Base-by-base conservation (phyloP, 1,139 yeast genomes). In the Kodamaea suecica region DNA sequence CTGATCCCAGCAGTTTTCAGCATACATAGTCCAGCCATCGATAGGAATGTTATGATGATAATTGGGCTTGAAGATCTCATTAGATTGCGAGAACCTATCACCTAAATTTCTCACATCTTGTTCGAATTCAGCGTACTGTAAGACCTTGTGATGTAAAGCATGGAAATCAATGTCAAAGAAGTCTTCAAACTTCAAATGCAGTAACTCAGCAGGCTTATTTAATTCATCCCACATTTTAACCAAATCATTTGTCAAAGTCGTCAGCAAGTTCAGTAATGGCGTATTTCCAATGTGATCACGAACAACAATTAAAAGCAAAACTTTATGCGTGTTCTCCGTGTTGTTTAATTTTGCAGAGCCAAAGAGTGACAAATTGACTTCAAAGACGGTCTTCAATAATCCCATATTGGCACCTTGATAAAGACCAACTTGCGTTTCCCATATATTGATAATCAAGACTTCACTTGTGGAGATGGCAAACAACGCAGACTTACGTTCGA, bases 401-500 rank as follows among this genome's bases (percentile, higher is more conserved):
- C 95, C 98, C 96, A 92, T 84, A 53, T 92, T 92, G 17, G 97
- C 97, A 32, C 98, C 98, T 56, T 92, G 97, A 55, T 92, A 92
- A 35, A 94, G 70, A 4, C 98, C 98, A 37, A 92, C 90, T 57
- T 92, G 98, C 48, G 87, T 85, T 58, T 92, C 98, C 97, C 98
- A 92, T 57, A 92, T 79, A 59, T 92, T 92, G 36, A 92, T 83
- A 42, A 92, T 88, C 50, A 92, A 70, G 3, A 90, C 80, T 54
- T 92, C 98, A 12, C 95, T 80, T 0, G 97, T 90, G 5, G 97
- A 79, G 42, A 92, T 66, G 0, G 98, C 97, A 69, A 92, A 92
- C 33, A 94, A 65, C 0, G 98, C 97, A 2, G 97, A 90, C 53
- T 92, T 92, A 40, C 98, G 75, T 60, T 92, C 98, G 59, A 92